Percentiles rank a stretch among this genome's conserved stretches.
These are phyloP conservation scores for Chrysopogon serrulatus DNA, from an alignment of 176 grass and related monocot genomes.

Conservation along the genomic window DNA sequence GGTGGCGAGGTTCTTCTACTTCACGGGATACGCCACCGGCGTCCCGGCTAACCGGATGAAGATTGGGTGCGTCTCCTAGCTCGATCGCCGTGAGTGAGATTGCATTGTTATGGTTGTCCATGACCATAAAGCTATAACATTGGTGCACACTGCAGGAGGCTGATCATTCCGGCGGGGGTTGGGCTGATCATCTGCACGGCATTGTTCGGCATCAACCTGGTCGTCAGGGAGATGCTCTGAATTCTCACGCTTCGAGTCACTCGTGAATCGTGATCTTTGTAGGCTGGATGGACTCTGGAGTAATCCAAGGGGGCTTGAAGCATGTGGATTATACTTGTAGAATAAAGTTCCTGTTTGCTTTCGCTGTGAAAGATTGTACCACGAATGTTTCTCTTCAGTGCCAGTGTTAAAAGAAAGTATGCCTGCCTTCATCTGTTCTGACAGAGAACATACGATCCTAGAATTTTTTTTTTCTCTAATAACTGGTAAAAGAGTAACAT, in stretches of 20 bases:
- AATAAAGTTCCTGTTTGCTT: background rate
- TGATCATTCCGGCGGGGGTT: background rate
- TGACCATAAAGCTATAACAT: background rate
- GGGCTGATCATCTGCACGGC: background rate
- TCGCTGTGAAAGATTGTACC: background rate
- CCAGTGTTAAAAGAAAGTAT: background rate
- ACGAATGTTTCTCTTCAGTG: background rate
- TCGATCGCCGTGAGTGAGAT: too few species aligned
- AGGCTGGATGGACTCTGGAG: background rate
- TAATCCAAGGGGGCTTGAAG: background rate
- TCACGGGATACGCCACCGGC: slow-evolving; percentile 80
- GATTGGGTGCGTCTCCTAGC: slow-evolving; percentile 44
- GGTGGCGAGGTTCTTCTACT: slow-evolving; percentile 87
- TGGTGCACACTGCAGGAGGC: background rate
- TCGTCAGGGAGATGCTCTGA: background rate
- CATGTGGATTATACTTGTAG: background rate
- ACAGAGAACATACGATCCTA: too few species aligned
- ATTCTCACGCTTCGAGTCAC: background rate
- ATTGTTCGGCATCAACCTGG: background rate
- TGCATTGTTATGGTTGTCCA: background rate
- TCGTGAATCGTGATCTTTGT: background rate
- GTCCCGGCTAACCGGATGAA: slow-evolving; percentile 73
- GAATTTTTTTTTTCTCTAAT: too few species aligned
- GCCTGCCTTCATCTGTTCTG: too few species aligned
- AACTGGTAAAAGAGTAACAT: too few species aligned